These are phyloP conservation scores for Paraconiothyrium brasiliense DNA, from an alignment of 2,329 filamentous ascomycete species.

Conservation along the genomic window DNA sequence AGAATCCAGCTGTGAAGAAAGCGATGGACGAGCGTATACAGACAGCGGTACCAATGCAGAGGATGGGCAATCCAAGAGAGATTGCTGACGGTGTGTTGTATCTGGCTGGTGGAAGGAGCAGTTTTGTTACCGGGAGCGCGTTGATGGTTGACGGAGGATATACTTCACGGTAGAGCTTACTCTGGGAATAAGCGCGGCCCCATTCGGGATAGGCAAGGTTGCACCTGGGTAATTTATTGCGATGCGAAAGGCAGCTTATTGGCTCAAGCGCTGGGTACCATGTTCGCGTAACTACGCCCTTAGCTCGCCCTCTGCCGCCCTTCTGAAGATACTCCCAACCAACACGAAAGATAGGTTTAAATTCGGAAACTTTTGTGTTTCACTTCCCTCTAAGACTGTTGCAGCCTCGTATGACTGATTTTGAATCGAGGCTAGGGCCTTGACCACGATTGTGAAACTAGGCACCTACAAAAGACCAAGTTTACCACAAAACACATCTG, in stretches of 20 bases:
- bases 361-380: neutral
- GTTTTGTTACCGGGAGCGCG: conserved; percentile 36
- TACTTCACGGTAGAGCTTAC: conserved; percentile 16
- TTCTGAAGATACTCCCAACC: neutral
- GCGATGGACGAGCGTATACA: conserved; percentile 35
- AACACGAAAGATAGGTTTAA: neutral
- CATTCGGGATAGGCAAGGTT: neutral
- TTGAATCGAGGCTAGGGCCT: too few relatives aligned
- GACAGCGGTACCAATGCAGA: conserved; percentile 35
- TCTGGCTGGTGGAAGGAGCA: conserved; percentile 34
- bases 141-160: conserved; percentile 35
- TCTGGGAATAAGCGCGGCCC: too few relatives aligned
- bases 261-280: neutral
- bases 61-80: conserved; percentile 32
- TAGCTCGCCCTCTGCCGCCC: neutral
- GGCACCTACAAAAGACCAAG: neutral
- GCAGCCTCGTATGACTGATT: too few relatives aligned
- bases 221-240: neutral
- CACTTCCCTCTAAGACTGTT: neutral
- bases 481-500: neutral
- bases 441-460: too few relatives aligned
- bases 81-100: conserved; percentile 43
- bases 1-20: conserved; percentile 29
- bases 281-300: neutral
- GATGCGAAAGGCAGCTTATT: neutral